Evolutionary conservation across 2,329 filamentous ascomycete genomes (phyloP).

Genomic region (Stemphylium lycopersici): DNA sequence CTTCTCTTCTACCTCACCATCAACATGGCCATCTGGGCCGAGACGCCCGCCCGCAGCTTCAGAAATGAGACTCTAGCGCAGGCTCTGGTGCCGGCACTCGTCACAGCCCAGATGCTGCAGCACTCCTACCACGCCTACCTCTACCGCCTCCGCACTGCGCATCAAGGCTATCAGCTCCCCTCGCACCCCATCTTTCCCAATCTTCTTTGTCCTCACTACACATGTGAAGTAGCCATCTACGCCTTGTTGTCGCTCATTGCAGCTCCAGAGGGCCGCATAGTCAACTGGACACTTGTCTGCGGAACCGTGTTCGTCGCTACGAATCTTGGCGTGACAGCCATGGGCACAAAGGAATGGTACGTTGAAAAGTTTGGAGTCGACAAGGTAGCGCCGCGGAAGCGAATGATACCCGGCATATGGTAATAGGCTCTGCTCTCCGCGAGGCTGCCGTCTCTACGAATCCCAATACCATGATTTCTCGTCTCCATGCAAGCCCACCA

Average conservation of each 20-base stretch:
- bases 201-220: slow-evolving; percentile 88
- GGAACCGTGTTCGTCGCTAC: slow-evolving; percentile 74
- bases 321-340: slow-evolving; percentile 83
- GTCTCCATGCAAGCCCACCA: too few relatives aligned
- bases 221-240: slow-evolving; percentile 86
- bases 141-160: slow-evolving; percentile 47
- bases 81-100: slow-evolving; percentile 67
- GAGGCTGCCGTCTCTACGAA: neutral
- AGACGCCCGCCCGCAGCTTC: slow-evolving; percentile 60
- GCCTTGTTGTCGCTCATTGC: slow-evolving; percentile 74
- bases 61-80: slow-evolving; percentile 61
- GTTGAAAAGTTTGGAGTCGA: slow-evolving; percentile 38
- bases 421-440: slow-evolving; percentile 13
- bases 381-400: slow-evolving; percentile 36
- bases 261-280: slow-evolving; percentile 67
- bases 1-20: slow-evolving; percentile 77
- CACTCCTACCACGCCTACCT: slow-evolving; percentile 63
- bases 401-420: slow-evolving; percentile 45
- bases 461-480: too few relatives aligned
- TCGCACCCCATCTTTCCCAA: slow-evolving; percentile 72
- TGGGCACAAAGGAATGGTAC: slow-evolving; percentile 70
- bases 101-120: slow-evolving; percentile 74
- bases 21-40: slow-evolving; percentile 81
- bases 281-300: slow-evolving; percentile 76
- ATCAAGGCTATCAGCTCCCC: slow-evolving; percentile 79